A percentile compares a stretch with the other conserved stretches of the same genome.
Evolutionary conservation across 202 grass and related monocot species (phyloP).

Genomic region (Elaeis oleifera): DNA sequence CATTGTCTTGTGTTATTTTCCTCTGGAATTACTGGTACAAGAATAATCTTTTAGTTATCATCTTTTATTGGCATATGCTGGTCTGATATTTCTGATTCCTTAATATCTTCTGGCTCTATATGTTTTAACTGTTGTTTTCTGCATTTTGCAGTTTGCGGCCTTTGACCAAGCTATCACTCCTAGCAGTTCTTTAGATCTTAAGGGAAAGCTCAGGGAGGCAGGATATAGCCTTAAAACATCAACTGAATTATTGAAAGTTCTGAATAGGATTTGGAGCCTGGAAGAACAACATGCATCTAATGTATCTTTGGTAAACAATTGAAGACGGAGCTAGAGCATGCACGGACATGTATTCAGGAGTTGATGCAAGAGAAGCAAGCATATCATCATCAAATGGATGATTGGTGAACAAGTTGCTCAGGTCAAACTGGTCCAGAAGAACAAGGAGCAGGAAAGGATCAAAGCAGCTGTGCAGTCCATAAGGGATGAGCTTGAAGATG

Average conservation of each 20-base stretch:
- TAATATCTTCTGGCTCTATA: too few species aligned
- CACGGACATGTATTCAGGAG: slow-evolving; percentile 11
- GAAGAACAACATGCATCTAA: slow-evolving; percentile 22
- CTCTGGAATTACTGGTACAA: background rate
- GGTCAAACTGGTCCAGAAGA: slow-evolving; percentile 17
- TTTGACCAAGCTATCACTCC: slow-evolving; percentile 4
- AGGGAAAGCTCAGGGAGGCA: slow-evolving; percentile 12
- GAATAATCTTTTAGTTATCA: background rate
- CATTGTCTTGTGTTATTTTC: background rate
- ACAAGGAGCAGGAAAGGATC: slow-evolving; percentile 19
- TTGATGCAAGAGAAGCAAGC: slow-evolving; percentile 18
- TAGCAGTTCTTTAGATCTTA: slow-evolving; percentile 9
- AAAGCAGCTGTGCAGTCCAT: slow-evolving; percentile 17
- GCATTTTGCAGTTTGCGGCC: background rate
- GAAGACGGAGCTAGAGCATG: slow-evolving; percentile 19
- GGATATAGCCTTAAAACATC: slow-evolving; percentile 19
- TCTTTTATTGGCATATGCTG: background rate
- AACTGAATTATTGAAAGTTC: slow-evolving; percentile 24
- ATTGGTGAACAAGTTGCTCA: slow-evolving; percentile 10
- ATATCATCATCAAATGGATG: slow-evolving; percentile 16
- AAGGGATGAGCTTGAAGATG: slow-evolving; percentile 27
- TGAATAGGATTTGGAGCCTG: slow-evolving; percentile 27
- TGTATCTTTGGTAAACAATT: slow-evolving; percentile 18
- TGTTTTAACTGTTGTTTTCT: too few species aligned
- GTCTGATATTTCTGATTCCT: background rate